Evolutionary conservation across 2,329 filamentous ascomycete species (phyloP).

Genomic region (Blastomyces parvus): DNA sequence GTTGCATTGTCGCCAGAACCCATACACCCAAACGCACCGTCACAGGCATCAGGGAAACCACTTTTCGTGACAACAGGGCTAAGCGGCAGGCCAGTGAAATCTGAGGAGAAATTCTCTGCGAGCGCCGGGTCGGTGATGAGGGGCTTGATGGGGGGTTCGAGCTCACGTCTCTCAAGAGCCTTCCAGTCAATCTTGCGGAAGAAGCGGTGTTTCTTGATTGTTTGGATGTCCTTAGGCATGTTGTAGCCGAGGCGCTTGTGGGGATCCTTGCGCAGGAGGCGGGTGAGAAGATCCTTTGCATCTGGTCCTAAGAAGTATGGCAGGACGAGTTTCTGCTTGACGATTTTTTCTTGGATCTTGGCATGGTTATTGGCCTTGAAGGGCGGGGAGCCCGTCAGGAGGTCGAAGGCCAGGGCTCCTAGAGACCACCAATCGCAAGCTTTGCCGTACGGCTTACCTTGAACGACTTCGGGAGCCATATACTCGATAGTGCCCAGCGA

Average conservation of each 20-base stretch:
- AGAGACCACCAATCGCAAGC: constrained; percentile 99
- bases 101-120: constrained; percentile 89
- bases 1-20: not conserved
- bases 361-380: constrained; percentile 85
- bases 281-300: constrained; percentile 85
- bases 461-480: constrained; percentile 94
- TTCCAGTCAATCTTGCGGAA: constrained; percentile 97
- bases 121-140: constrained; percentile 91
- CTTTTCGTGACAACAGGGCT: constrained; percentile 54
- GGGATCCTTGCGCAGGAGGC: constrained; percentile 85
- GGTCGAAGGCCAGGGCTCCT: constrained; percentile 80
- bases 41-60: constrained; percentile 23
- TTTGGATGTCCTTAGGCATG: constrained; percentile 78
- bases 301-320: constrained; percentile 88
- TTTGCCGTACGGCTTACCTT: constrained; percentile 81
- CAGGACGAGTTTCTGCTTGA: constrained; percentile 79
- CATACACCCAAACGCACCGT: constrained; percentile 10
- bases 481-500: constrained; percentile 94
- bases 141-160: constrained; percentile 82
- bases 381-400: constrained; percentile 84
- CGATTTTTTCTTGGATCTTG: constrained; percentile 92
- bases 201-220: constrained; percentile 87
- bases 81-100: constrained; percentile 79
- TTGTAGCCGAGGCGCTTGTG: constrained; percentile 77
- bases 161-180: constrained; percentile 67